These are phyloP conservation scores for Sedum album DNA, from an alignment of 164 flowering plant species.

Conservation along the genomic window DNA sequence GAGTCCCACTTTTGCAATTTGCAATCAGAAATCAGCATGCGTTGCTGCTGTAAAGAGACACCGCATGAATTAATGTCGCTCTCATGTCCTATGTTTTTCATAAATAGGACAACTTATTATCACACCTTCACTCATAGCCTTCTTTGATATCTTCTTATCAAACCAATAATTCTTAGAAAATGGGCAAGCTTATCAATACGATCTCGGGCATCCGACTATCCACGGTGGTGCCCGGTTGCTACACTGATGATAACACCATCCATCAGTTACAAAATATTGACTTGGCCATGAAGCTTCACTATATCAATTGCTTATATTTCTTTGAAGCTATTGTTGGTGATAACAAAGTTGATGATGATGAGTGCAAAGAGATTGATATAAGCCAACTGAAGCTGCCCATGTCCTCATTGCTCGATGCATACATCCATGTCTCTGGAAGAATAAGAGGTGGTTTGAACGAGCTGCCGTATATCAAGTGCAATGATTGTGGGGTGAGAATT, in stretches of 20 bases:
- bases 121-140: background rate
- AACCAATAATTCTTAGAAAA: background rate
- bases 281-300: conserved; percentile 66
- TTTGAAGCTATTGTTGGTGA: conserved; percentile 26
- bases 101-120: background rate
- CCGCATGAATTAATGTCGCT: background rate
- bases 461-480: conserved; percentile 55
- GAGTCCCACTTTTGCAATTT: too few species aligned
- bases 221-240: conserved; percentile 54
- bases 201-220: conserved; percentile 31
- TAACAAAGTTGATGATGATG: conserved; percentile 13
- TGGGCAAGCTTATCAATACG: background rate
- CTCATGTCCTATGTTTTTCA: background rate
- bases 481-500: conserved; percentile 64
- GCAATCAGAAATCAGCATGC: too few species aligned
- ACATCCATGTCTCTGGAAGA: conserved; percentile 33
- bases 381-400: conserved; percentile 38
- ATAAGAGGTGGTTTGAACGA: conserved; percentile 43
- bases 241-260: conserved; percentile 31
- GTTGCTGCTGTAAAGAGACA: too few species aligned
- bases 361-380: conserved; percentile 11
- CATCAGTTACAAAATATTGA: conserved; percentile 40
- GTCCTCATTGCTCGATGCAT: conserved; percentile 40
- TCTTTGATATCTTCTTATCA: too few species aligned
- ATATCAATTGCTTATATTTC: conserved; percentile 49